Percentiles rank a stretch among this genome's conserved stretches.
Conservation (phyloP, 192 early-diverging fungal genomes). For the Rhizophagus prolifer region DNA sequence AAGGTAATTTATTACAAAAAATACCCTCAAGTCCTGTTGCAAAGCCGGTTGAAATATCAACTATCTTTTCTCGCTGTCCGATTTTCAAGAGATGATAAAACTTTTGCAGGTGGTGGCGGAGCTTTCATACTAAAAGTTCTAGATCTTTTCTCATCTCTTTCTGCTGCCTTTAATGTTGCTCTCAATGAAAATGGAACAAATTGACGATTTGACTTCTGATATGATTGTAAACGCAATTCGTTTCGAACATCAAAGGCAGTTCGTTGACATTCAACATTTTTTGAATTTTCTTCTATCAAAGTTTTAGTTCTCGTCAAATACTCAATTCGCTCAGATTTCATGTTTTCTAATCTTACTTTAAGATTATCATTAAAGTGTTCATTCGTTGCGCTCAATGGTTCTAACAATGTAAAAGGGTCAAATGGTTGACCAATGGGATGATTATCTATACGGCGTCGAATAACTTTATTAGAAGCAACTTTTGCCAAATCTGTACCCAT, state of each 20-base stretch:
- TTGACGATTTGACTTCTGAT: neutral
- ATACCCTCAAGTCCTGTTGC: no score
- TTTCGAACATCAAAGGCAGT: conserved; percentile 15
- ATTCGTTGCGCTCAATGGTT: conserved; percentile 2
- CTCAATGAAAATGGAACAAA: neutral
- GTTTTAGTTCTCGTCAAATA: neutral
- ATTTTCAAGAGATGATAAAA: conserved; percentile 1
- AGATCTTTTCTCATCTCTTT: neutral
- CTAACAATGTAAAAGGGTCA: neutral
- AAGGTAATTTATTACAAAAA: no score
- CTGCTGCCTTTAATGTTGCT: neutral
- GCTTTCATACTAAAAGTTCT: neutral
- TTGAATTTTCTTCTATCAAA: neutral
- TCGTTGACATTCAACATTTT: neutral
- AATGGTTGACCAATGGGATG: neutral
- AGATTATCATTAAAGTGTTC: neutral
- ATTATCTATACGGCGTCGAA: neutral
- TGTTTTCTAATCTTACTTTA: neutral
- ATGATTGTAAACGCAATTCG: neutral
- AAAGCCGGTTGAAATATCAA: no score
- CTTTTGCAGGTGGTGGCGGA: neutral
- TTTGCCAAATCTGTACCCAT: conserved; percentile 1
- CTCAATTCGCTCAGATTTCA: neutral
- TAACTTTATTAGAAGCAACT: neutral
- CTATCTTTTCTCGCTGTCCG: no score